phyloP scores from a whole-genome alignment of 1,284 basidiomycete species.

The Austropuccinia psidii region DNA sequence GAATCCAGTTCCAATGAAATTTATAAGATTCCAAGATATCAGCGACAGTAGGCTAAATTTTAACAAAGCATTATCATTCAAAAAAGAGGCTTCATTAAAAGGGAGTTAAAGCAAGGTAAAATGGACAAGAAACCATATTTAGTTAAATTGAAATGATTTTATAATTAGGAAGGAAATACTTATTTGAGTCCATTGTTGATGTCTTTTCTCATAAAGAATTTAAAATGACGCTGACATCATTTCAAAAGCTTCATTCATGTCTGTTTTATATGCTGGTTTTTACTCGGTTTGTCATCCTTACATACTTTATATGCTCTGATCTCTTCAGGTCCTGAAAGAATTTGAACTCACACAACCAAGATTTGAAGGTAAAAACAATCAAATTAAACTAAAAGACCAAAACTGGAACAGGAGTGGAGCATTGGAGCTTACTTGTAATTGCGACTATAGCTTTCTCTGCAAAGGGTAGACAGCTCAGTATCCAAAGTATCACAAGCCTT shows the following conservation, averaged over 20 bases:
- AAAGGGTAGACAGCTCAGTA: constrained; percentile 80
- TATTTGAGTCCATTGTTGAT: constrained; percentile 37
- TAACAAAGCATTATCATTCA: constrained; percentile 30
- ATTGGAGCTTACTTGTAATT: constrained; percentile 78
- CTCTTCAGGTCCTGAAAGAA: constrained; percentile 96
- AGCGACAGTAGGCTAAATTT: constrained; percentile 62
- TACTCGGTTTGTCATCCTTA: constrained; percentile 81
- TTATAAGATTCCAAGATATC: constrained; percentile 78
- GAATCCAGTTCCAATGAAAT: constrained; percentile 84
- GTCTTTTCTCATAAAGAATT: constrained; percentile 68
- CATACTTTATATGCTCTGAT: constrained; percentile 93
- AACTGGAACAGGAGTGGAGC: no score
- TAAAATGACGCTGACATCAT: constrained; percentile 97
- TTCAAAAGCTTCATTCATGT: constrained; percentile 64
- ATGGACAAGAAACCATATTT: not conserved
- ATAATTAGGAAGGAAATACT: not conserved
- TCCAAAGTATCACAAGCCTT: constrained; percentile 92
- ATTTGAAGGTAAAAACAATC: constrained; percentile 50
- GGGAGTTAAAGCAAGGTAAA: not conserved
- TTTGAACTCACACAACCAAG: constrained; percentile 93
- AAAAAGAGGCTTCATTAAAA: no score
- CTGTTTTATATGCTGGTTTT: constrained; percentile 68
- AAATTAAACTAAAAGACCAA: not conserved
- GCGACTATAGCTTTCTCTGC: constrained; percentile 90
- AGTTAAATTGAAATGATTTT: not conserved